Evolutionary conservation across 2,329 filamentous ascomycete genomes (phyloP).

Genomic region (Dendrostoma leiphaemia): DNA sequence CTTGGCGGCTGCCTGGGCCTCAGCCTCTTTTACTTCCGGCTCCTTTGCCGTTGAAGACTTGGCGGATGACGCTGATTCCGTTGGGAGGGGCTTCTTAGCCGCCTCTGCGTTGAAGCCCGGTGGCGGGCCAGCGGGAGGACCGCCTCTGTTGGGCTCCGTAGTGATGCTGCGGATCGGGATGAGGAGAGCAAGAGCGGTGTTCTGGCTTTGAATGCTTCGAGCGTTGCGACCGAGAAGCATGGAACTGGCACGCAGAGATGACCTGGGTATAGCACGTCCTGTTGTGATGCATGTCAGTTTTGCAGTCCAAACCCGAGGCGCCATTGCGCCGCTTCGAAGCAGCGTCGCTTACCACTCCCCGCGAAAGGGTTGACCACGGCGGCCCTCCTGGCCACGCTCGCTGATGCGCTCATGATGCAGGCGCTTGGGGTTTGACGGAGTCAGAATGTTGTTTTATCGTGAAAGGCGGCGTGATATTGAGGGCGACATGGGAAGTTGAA

Average conservation of each 20-base stretch:
- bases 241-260: conserved; percentile 45
- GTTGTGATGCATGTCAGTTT: conserved; percentile 26
- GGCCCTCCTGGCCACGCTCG: conserved; percentile 54
- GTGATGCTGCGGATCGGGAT: conserved; percentile 55
- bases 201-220: conserved; percentile 41
- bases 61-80: conserved; percentile 42
- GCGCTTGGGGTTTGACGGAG: neutral
- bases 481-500: neutral
- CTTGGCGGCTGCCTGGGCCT: conserved; percentile 28
- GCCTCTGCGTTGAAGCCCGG: conserved; percentile 89
- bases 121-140: conserved; percentile 63
- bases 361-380: conserved; percentile 52
- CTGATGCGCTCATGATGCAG: conserved; percentile 52
- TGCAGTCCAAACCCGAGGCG: neutral
- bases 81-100: conserved; percentile 78
- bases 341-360: conserved; percentile 40
- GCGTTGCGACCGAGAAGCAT: conserved; percentile 46
- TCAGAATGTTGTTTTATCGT: neutral
- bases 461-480: neutral
- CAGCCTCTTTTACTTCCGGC: conserved; percentile 26
- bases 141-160: conserved; percentile 54
- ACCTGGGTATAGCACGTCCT: conserved; percentile 45
- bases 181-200: conserved; percentile 54
- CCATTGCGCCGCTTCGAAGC: neutral
- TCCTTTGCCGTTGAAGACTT: conserved; percentile 35